Evolutionary conservation across 768 basidiomycete species (phyloP).

Genomic region (Lentinula aciculospora): DNA sequence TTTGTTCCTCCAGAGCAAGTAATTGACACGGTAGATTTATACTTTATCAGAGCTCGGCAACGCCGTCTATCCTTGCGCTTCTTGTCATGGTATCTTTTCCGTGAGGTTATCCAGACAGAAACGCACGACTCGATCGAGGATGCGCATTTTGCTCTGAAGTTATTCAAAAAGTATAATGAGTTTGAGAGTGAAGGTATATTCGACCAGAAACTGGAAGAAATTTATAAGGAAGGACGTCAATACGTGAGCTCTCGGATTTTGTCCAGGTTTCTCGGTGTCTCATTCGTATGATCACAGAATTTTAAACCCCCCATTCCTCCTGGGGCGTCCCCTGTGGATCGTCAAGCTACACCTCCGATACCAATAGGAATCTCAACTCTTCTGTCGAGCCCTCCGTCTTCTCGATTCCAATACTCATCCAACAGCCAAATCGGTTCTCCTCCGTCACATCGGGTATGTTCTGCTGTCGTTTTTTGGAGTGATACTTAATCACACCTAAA

Average conservation of each 20-base stretch:
- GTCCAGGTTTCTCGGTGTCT: neutral
- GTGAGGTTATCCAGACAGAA: conserved; percentile 88
- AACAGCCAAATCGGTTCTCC: neutral
- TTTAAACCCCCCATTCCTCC: conserved; percentile 45
- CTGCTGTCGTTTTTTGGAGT: neutral
- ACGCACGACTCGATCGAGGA: conserved; percentile 99
- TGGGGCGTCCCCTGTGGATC: neutral
- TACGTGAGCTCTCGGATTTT: conserved; percentile 32
- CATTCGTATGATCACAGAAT: conserved; percentile 28
- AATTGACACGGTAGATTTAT: conserved; percentile 97
- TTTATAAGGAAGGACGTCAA: conserved; percentile 75
- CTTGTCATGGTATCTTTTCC: conserved; percentile 89
- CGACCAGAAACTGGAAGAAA: conserved; percentile 82
- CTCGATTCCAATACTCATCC: neutral
- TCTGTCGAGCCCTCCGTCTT: conserved; percentile 2
- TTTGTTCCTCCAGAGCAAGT: conserved; percentile 95
- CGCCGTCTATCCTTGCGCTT: conserved; percentile 89
- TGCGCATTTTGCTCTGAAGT: conserved; percentile 75
- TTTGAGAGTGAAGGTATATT: conserved; percentile 75
- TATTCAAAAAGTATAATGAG: conserved; percentile 78
- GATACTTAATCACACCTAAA: neutral
- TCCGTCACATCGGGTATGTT: neutral
- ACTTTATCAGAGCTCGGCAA: conserved; percentile 75
- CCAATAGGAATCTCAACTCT: neutral
- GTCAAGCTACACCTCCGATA: conserved; percentile 7